Evolutionary conservation across 164 flowering plant genomes (phyloP).

Genomic region (Liquidambar formosana): DNA sequence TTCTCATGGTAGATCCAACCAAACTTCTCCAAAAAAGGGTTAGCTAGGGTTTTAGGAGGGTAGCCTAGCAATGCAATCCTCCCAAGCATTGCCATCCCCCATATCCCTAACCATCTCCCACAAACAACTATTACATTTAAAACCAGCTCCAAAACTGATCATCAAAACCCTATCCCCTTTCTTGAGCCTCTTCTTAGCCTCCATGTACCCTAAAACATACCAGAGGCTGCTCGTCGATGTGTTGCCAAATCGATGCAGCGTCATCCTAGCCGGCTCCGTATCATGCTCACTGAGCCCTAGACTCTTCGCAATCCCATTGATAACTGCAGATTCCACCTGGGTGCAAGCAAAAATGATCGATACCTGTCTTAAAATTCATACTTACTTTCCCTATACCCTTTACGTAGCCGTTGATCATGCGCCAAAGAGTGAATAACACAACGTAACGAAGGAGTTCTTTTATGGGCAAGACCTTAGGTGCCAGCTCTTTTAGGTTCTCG

Average conservation of each 20-base stretch:
- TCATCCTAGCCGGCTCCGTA: constrained; percentile 67
- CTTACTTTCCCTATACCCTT: constrained; percentile 5
- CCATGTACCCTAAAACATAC: constrained; percentile 81
- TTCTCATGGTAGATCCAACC: constrained; percentile 38
- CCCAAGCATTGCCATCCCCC: constrained; percentile 63
- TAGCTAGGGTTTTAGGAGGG: constrained; percentile 40
- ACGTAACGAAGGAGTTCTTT: constrained; percentile 41
- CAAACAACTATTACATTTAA: constrained; percentile 65
- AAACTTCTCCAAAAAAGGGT: constrained; percentile 59
- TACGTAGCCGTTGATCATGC: not conserved
- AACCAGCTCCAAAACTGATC: constrained; percentile 76
- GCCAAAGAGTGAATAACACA: constrained; percentile 1
- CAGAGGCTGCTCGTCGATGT: constrained; percentile 68
- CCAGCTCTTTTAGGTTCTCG: constrained; percentile 38
- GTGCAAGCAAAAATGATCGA: constrained; percentile 64
- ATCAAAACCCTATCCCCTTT: constrained; percentile 56
- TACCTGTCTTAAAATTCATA: constrained; percentile 48
- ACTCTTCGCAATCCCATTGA: constrained; percentile 47
- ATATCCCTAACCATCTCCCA: constrained; percentile 69
- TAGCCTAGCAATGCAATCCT: constrained; percentile 47
- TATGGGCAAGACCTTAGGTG: constrained; percentile 50
- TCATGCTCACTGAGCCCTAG: constrained; percentile 47
- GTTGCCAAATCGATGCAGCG: constrained; percentile 70
- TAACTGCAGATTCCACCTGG: constrained; percentile 55
- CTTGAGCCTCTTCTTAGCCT: constrained; percentile 58